Base-by-base conservation (phyloP, 257 asterid species). In the Nicotiana benthamiana region DNA sequence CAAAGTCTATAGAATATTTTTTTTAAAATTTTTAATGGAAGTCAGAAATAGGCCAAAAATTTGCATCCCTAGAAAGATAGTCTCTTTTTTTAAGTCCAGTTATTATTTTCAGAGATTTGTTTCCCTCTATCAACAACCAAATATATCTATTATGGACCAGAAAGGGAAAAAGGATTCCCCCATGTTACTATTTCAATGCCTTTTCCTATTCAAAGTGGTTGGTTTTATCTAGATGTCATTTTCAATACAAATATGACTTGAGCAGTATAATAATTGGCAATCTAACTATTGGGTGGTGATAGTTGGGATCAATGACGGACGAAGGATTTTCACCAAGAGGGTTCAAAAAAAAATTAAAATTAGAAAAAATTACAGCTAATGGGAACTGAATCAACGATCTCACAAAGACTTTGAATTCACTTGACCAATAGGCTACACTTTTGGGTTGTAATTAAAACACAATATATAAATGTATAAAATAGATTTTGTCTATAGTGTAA, bases 181-280 rank as follows among this genome's bases (percentile, higher is more conserved):
- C 68, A 70, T 11, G 54, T 52, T 67, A 22, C 24, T 22, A 61
- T 60, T 59, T 51, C 63, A 46, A 61, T 77, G 26, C 83, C 79
- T 75, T 26, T 17, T 67, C 36, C 27, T 66, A 9, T 57, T 79
- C 53, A 32, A 62, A 80, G 81, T 84, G 87, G 63, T 67, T 63
- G 68, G 18, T 79, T 84, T 61, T 17, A 68, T 61, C 48, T 57
- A 59, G 0, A 83, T 22, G 87, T 84, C 90, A 53, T 88, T 86
- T 18, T 82, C 16, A 12, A 59, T 22, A 59, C 30, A 9, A 20
- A 9, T 59, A 16, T 18, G 61, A 17, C 24, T 54, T 5, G 61
- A 54, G 61, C 24, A 5, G 0, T 54, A 54, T 54, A 54, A 16
- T 53, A 53, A 56, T 56, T 18, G 11, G 8, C 4, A 32, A 32